Evolutionary conservation across 257 asterid species (phyloP), one percentile per base, ranked within the genome.

Genomic region (Paraleonurus japonicus): DNA sequence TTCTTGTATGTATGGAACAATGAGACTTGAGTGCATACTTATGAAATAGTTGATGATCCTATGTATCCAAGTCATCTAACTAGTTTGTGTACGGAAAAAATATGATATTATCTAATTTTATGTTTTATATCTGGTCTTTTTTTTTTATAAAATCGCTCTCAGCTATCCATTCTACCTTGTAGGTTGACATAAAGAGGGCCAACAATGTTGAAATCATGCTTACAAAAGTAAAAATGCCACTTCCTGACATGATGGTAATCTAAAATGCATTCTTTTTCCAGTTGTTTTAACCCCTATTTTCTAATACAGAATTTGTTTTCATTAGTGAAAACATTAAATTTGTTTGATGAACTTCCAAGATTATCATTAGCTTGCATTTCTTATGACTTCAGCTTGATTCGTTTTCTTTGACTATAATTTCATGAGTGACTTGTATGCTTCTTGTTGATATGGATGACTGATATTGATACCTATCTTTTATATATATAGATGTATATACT

Each of bases 141-240:
- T 1, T 35, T 22, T 22, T 51, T 61, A 17, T 33, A 13, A 50
- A 67, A 51, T 53, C 61, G 45, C 66, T 69, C 74, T 64, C 58
- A 77, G 23, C 24, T 47, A 27, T 45, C 15, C 66, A 53, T 58
- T 79, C 30, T 77, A 11, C 59, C 58, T 47, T 78, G 81, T 75
- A 95, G 99, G 70, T 95, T 85, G 99, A 95, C 89, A 82, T 92
- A 65, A 89, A 89, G 85, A 87, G 98, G 87, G 99, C 96, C 64
- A 83, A 89, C 78, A 95, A 95, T 70, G 89, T 90, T 32, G 99
- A 95, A 84, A 95, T 95, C 80, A 95, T 95, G 99, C 96, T 95
- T 61, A 87, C 99, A 23, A 95, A 95, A 81, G 99, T 95, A 81
- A 95, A 95, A 85, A 95, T 95, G 95, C 99, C 99, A 69, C 95